Base-by-base conservation (phyloP, 2,329 filamentous ascomycete species). In the Aspergillus viridinutans region DNA sequence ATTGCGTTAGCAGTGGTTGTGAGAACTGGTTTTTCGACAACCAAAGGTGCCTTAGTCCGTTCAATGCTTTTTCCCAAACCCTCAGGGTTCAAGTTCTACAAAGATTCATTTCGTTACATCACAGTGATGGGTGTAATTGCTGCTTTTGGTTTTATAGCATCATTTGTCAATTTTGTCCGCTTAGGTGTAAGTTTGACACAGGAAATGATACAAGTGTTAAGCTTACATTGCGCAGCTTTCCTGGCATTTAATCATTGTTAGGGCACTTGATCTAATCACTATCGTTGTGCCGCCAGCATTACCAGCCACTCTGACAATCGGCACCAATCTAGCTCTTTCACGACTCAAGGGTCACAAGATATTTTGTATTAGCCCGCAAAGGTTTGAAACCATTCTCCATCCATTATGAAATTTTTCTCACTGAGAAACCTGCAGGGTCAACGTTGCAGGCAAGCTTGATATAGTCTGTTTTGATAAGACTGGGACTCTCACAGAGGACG, bases 41-140 rank as follows among this genome's bases (percentile, higher is more conserved):
- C 94, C 1, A 99, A 99, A 72, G 94, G 94, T 25, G 90, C 94
- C 9, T 79, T 99, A 20, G 92, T 99, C 58, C 89, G 94, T 25
- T 97, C 94, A 0, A 99, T 99, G 93, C 83, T 99, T 40, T 99
- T 99, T 70, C 95, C 94, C 0, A 99, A 99, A 69, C 94, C 94
- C 1, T 96, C 93, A 0, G 93, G 93, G 0, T 99, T 99, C 83
- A 97, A 95, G 68, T 99, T 99, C 72, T 99, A 99, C 73, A 86
- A 91, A 45, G 94, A 99, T 73, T 97, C 93, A 0, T 99, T 99
- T 76, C 86, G 92, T 23, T 99, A 99, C 72, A 97, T 99, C 58
- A 92, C 90, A 3, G 94, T 99, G 58, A 99, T 99, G 94, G 93
- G 84, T 5, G 78, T 86, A 45, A 87, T 99, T 65, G 95, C 94